Evolutionary conservation across 2,329 filamentous ascomycete genomes (phyloP).

Genomic region (Beauveria australis): DNA sequence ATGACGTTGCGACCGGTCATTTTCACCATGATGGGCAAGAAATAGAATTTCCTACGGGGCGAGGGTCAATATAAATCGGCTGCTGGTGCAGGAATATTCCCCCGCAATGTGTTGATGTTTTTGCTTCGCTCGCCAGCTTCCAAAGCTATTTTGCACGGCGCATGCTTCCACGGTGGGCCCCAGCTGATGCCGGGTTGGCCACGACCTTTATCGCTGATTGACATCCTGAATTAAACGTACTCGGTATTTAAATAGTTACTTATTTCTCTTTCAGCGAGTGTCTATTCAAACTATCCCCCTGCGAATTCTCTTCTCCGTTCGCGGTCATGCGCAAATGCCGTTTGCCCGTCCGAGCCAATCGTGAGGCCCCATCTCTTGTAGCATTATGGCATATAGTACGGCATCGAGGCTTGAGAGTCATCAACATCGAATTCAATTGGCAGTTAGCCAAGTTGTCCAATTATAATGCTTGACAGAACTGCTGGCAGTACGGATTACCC

Average conservation of each 20-base stretch:
- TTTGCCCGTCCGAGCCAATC: too few relatives aligned
- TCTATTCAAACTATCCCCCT: too few relatives aligned
- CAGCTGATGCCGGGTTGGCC: not conserved
- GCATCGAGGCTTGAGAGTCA: too few relatives aligned
- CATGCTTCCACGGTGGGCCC: not conserved
- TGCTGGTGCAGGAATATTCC: too few relatives aligned
- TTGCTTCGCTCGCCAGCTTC: not conserved
- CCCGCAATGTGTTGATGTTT: not conserved
- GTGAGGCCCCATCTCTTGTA: too few relatives aligned
- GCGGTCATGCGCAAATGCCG: too few relatives aligned
- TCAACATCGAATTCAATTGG: not conserved
- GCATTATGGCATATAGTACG: too few relatives aligned
- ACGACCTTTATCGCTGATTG: not conserved
- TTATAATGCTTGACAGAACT: not conserved
- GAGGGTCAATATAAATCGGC: too few relatives aligned
- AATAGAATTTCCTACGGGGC: not conserved
- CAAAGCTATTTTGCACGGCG: not conserved
- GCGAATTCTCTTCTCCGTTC: too few relatives aligned
- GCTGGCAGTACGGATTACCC: not conserved
- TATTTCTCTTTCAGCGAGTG: too few relatives aligned
- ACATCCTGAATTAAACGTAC: too few relatives aligned
- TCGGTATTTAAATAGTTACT: too few relatives aligned
- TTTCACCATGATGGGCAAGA: not conserved
- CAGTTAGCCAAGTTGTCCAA: not conserved
- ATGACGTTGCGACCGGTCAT: constrained; percentile 16